phyloP scores from a whole-genome alignment of 805 yeast genomes.

The Priceomyces castillae region DNA sequence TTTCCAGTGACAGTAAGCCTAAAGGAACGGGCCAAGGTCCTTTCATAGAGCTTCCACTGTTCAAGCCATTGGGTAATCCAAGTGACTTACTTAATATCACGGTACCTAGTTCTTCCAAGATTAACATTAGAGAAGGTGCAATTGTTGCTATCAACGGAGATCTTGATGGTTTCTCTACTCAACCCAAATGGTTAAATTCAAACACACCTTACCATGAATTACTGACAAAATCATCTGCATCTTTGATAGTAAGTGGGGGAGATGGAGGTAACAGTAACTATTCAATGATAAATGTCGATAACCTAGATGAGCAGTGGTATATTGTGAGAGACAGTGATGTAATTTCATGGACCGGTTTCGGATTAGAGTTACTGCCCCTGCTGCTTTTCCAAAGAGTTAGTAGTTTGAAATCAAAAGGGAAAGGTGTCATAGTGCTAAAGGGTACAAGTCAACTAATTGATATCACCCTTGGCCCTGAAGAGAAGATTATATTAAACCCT shows the following conservation, averaged over 20 bases:
- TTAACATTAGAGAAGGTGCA: constrained; percentile 37
- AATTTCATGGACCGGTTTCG: constrained; percentile 49
- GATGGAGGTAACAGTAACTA: constrained; percentile 37
- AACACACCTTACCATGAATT: constrained; percentile 11
- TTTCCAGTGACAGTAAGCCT: constrained; percentile 20
- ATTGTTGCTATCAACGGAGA: constrained; percentile 47
- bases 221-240: constrained; percentile 16
- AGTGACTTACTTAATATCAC: constrained; percentile 40
- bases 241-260: constrained; percentile 32
- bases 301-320: constrained; percentile 42
- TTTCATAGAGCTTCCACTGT: constrained; percentile 42
- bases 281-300: constrained; percentile 34
- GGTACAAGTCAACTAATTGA: constrained; percentile 41
- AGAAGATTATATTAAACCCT: constrained; percentile 38
- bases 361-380: constrained; percentile 21
- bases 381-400: constrained; percentile 18
- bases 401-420: constrained; percentile 31
- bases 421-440: constrained; percentile 39
- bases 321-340: constrained; percentile 34
- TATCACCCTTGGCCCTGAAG: constrained; percentile 32
- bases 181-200: constrained; percentile 7
- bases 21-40: constrained; percentile 46
- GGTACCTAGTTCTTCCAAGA: constrained; percentile 40
- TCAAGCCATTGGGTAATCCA: constrained; percentile 40
- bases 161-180: constrained; percentile 21